These are phyloP conservation scores for Ganoderma resinaceum DNA, from an alignment of 1,284 basidiomycete genomes.

Conservation along the genomic window DNA sequence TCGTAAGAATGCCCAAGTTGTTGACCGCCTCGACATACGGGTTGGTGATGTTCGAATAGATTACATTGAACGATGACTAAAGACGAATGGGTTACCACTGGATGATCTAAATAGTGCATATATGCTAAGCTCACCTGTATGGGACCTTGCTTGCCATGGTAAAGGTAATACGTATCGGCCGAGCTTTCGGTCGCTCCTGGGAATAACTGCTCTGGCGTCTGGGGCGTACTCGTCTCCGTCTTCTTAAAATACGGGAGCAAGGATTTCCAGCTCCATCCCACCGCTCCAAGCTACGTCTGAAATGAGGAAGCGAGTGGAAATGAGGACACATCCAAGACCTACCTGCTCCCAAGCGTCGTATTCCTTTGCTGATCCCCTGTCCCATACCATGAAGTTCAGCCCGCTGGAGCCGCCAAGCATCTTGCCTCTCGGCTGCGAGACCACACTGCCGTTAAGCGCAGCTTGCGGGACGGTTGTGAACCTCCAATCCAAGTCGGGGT, in stretches of 20 bases:
- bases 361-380: slow-evolving; percentile 26
- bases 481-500: slow-evolving; percentile 28
- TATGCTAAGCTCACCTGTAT: slow-evolving; percentile 20
- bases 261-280: slow-evolving; percentile 25
- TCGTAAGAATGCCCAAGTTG: slow-evolving; percentile 31
- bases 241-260: slow-evolving; percentile 32
- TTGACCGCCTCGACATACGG: slow-evolving; percentile 31
- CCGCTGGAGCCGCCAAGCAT: slow-evolving; percentile 35
- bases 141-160: slow-evolving; percentile 21
- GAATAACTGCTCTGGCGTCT: slow-evolving; percentile 12
- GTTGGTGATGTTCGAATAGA: slow-evolving; percentile 30
- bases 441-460: slow-evolving; percentile 12
- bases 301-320: not conserved
- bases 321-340: not conserved
- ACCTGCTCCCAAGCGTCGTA: slow-evolving; percentile 30
- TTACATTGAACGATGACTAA: slow-evolving; percentile 32
- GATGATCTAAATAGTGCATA: not conserved
- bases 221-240: slow-evolving; percentile 16
- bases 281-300: slow-evolving; percentile 11
- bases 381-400: slow-evolving; percentile 30
- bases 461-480: slow-evolving; percentile 26
- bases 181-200: slow-evolving; percentile 7
- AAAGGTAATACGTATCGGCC: slow-evolving; percentile 13
- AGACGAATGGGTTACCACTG: not conserved
- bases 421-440: slow-evolving; percentile 24